phyloP scores from a whole-genome alignment of 768 basidiomycete species.

The Suillus luteus region DNA sequence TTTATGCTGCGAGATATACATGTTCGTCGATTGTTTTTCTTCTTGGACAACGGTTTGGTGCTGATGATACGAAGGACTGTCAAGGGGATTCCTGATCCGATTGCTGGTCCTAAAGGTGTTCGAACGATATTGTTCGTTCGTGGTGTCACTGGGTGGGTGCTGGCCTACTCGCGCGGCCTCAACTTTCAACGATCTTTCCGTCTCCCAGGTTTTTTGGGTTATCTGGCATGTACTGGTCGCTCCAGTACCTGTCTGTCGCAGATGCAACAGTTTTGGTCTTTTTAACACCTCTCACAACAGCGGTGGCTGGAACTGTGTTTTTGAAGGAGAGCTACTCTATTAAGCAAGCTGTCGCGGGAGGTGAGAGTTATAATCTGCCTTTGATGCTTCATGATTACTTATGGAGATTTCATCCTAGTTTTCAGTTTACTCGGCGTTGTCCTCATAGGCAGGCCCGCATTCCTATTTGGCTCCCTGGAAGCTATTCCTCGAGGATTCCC shows the following conservation, averaged over 20 bases:
- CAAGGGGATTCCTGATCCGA: conserved; percentile 54
- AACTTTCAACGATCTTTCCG: neutral
- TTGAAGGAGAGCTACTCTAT: conserved; percentile 61
- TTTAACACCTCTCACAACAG: conserved; percentile 67
- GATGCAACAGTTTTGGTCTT: conserved; percentile 81
- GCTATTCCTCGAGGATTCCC: conserved; percentile 9
- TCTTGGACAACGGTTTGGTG: neutral
- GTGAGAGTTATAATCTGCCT: conserved; percentile 28
- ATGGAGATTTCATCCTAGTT: conserved; percentile 36
- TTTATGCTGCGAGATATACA: conserved; percentile 51
- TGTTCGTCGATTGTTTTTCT: conserved; percentile 35
- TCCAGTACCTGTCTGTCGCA: conserved; percentile 74
- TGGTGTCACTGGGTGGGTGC: conserved; percentile 61
- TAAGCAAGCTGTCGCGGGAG: conserved; percentile 56
- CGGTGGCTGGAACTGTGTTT: conserved; percentile 60
- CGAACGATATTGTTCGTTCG: conserved; percentile 56
- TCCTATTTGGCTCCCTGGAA: conserved; percentile 58
- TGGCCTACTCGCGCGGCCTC: neutral
- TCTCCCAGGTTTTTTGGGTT: conserved; percentile 70
- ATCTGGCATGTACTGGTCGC: conserved; percentile 67
- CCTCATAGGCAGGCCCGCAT: conserved; percentile 76
- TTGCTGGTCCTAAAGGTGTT: conserved; percentile 70
- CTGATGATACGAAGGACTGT: conserved; percentile 32
- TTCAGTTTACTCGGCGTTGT: conserved; percentile 75
- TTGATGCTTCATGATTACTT: neutral